Percentiles rank a stretch among this genome's conserved stretches.
Evolutionary conservation across 1,284 basidiomycete genomes (phyloP).

Genomic region (Schizophyllum commune): DNA sequence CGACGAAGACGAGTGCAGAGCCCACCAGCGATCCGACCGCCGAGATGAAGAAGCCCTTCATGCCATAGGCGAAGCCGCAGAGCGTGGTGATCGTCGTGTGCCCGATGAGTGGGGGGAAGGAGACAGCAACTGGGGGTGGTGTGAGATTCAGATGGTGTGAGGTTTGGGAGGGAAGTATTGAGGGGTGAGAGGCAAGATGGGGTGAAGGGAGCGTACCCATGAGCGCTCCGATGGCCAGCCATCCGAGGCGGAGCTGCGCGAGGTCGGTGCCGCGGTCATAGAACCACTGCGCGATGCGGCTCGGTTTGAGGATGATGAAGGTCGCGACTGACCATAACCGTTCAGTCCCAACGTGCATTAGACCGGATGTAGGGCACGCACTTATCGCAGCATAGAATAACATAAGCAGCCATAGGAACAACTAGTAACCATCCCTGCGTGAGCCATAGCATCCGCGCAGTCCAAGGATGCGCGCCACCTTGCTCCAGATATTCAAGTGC

Average conservation of each 20-base stretch:
- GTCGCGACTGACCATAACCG: constrained; percentile 23
- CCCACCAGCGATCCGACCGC: constrained; percentile 56
- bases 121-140: constrained; percentile 43
- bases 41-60: constrained; percentile 64
- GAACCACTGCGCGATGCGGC: constrained; percentile 57
- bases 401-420: constrained; percentile 34
- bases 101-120: constrained; percentile 75
- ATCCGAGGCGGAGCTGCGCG: constrained; percentile 52
- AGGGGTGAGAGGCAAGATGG: constrained; percentile 6
- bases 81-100: constrained; percentile 60
- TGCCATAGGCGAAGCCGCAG: constrained; percentile 78
- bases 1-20: constrained; percentile 57
- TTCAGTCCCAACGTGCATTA: constrained; percentile 17
- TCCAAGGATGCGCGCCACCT: not conserved
- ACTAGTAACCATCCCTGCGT: not conserved
- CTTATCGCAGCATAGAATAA: constrained; percentile 38
- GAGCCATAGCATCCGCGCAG: not conserved
- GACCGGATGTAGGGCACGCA: constrained; percentile 13
- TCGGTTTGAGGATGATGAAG: constrained; percentile 51
- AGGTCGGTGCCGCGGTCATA: constrained; percentile 64
- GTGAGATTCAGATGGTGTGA: constrained; percentile 5
- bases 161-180: not conserved
- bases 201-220: constrained; percentile 35
- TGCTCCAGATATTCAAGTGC: not conserved
- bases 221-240: constrained; percentile 43